Evolutionary conservation across 768 basidiomycete species (phyloP).

Genomic region (Mrakia gelida): DNA sequence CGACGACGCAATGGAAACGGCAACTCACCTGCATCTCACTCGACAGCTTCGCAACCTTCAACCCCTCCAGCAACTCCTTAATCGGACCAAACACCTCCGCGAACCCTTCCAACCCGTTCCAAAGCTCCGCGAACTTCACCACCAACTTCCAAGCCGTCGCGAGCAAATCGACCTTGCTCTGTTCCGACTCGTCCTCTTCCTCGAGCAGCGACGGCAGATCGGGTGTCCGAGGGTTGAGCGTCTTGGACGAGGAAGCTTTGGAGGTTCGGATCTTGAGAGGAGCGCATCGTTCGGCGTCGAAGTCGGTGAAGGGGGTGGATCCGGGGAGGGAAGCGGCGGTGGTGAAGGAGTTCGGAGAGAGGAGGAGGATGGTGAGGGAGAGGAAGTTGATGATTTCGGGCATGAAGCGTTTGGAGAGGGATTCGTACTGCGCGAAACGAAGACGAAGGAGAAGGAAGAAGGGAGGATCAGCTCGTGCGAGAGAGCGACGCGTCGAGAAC

Average conservation of each 20-base stretch:
- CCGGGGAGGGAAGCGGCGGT: conserved; percentile 55
- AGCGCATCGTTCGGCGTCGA: conserved; percentile 52
- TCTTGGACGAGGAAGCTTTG: conserved; percentile 34
- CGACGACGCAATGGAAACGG: conserved; percentile 5
- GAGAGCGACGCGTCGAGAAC: not conserved
- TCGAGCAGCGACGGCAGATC: conserved; percentile 44
- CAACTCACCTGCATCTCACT: conserved; percentile 56
- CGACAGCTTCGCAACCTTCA: conserved; percentile 52
- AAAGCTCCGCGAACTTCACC: conserved; percentile 70
- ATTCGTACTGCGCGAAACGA: conserved; percentile 64
- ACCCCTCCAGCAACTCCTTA: conserved; percentile 53
- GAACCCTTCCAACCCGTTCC: conserved; percentile 65
- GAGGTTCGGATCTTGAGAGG: conserved; percentile 48
- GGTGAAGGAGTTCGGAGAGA: conserved; percentile 61
- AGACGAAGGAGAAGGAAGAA: not conserved
- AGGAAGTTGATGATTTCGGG: conserved; percentile 87
- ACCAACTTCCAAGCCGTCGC: conserved; percentile 61
- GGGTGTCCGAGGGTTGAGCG: conserved; percentile 16
- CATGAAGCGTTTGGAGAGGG: conserved; percentile 73
- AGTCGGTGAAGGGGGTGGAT: conserved; percentile 67
- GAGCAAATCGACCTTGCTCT: conserved; percentile 67
- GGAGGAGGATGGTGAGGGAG: conserved; percentile 62
- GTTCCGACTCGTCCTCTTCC: conserved; percentile 45
- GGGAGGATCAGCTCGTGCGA: not conserved
- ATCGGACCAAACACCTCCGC: conserved; percentile 78